Base-by-base conservation (phyloP, 441 rosid species). In the Melastoma candidum region DNA sequence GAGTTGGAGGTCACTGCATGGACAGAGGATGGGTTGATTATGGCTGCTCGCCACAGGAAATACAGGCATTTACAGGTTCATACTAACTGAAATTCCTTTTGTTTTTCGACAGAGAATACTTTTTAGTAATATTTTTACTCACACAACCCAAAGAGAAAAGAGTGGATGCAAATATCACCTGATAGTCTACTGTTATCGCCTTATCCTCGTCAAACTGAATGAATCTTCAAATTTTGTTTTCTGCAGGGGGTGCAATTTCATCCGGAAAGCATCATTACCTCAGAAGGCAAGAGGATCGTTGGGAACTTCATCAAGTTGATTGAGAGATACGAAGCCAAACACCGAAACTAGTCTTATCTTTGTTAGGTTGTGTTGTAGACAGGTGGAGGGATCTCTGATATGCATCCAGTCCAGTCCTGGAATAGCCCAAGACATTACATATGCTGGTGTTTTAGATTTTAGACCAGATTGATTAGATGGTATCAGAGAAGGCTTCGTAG, bases 21-120 rank as follows among this genome's bases (percentile, higher is more conserved):
- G 95, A 89, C 97, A 1, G 90, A 86, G 44, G 96, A 89, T 64
- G 99, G 90, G 29, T 65, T 86, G 45, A 69, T 93, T 67, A 89
- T 93, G 99, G 99, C 97, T 6, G 97, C 96, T 59, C 79, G 97
- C n/a, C 99, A 89, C 77, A 75, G 72, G 73, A 80, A 69, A 65
- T 66, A 89, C 62, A 84, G 79, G 68, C 77, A 86, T 68, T 64
- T 93, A 43, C 96, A 80, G 95, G 99, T 89, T 12, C 39, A 11
- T 22, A 12, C 39, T 43, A 43, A 26, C 7, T 32, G 41, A 32
- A 2, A 32, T 32, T 32, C 41, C 41, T 32, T 26, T 8, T 25
- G 49, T 46, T 11, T 52, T 26, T 52, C 56, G 24, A 52, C 14
- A 52, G 2, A 45, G 0, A 14, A 13, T 9, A 3, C 0, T 7